phyloP scores from a whole-genome alignment of 2,329 filamentous ascomycete species.

The Emmonsia crescens region DNA sequence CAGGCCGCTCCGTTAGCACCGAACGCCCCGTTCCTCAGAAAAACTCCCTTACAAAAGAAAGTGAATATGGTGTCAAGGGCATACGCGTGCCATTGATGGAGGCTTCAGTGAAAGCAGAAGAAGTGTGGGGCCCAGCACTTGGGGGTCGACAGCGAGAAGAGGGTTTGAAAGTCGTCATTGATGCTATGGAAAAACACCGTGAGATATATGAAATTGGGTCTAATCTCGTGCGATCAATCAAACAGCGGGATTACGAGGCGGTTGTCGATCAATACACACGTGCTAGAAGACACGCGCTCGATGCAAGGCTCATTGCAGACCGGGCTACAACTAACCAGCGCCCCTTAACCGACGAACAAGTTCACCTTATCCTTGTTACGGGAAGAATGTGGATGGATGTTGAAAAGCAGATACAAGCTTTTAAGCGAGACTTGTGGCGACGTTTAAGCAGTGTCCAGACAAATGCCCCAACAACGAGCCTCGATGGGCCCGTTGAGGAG shows the following conservation, averaged over 20 bases:
- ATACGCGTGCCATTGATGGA: constrained; percentile 84
- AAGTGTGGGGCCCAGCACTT: constrained; percentile 91
- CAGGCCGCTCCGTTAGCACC: constrained; percentile 22
- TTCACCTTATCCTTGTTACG: constrained; percentile 77
- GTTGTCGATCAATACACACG: constrained; percentile 77
- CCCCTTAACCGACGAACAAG: constrained; percentile 62
- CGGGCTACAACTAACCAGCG: constrained; percentile 39
- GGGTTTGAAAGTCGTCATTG: constrained; percentile 65
- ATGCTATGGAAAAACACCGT: constrained; percentile 65
- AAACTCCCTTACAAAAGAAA: constrained; percentile 85
- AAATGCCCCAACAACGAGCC: constrained; percentile 43
- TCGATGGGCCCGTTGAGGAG: constrained; percentile 54
- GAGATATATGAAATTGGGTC: constrained; percentile 73
- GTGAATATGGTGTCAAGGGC: constrained; percentile 75
- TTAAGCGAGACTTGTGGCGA: constrained; percentile 86
- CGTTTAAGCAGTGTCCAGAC: constrained; percentile 59
- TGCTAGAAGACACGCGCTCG: constrained; percentile 71
- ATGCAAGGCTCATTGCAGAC: constrained; percentile 60
- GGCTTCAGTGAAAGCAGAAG: constrained; percentile 85
- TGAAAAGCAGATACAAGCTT: constrained; percentile 69
- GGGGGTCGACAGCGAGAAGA: constrained; percentile 87
- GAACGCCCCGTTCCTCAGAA: constrained; percentile 53
- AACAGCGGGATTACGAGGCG: constrained; percentile 78
- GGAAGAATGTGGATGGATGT: constrained; percentile 94
- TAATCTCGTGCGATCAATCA: constrained; percentile 70